Evolutionary conservation across 352 stramenopile genomes (phyloP), one percentile per base, ranked within the genome.

Genomic region (Phytophthora constricta): DNA sequence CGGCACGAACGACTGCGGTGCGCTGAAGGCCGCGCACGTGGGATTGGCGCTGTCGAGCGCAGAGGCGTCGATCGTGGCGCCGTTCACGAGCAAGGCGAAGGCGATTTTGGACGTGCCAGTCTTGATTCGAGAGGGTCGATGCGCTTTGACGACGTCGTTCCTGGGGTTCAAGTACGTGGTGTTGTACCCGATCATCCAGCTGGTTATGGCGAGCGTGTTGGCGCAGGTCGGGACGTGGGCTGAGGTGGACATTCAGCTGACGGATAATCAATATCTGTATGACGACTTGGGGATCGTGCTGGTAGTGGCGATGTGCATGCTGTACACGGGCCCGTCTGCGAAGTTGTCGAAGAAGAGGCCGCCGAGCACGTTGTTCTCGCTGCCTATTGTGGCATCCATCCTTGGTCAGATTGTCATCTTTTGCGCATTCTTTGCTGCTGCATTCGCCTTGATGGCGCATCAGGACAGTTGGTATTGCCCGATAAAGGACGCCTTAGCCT

Each of bases 81-180:
- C 90, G 23, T 97, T 97, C 64, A 97, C 91, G 5, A 96, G 84
- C 62, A 81, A 92, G 37, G 73, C 84, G 27, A 96, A 96, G 54
- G 71, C 58, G 8, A 90, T 97, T 34, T 68, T 63, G 37, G 84
- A 88, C 58, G 88, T 97, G 13, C 62, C 80, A 0, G 84, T 89
- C 49, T 70, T 97, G 22, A 72, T 96, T 26, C 80, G 77, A 13
- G 91, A 97, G 62, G 91, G 91, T 47, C 77, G 90, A 5, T 96
- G 89, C 65, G 79, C 89, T 14, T 72, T 97, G 23, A 78, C 67
- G 43, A 88, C 79, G 13, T 82, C 76, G 46, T 84, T 86, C 56
- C 25, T 78, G 3, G 73, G 62, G 7, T 82, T 86, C 49, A 70
- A 70, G 60, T 74, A 74, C 53, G 66, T 70, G 66, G 73, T 88